Percentiles rank a stretch among this genome's conserved stretches.
phyloP scores from a whole-genome alignment of 2,329 filamentous ascomycete species.

The Cladosporium phlei region DNA sequence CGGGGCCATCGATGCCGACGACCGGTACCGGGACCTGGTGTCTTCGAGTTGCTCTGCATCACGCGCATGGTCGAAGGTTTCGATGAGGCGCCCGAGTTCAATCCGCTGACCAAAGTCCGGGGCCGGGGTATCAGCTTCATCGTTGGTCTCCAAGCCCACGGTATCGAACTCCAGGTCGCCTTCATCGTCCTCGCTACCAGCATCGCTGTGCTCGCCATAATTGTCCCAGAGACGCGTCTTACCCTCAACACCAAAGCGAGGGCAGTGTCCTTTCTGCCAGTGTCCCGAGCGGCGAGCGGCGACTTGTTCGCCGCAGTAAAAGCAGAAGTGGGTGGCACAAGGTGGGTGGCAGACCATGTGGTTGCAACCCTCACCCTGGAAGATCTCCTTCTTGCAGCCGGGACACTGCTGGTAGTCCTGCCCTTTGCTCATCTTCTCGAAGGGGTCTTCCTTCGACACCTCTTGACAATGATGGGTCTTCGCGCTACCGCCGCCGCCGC shows the following conservation, averaged over 20 bases:
- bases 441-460: neutral
- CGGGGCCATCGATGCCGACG: no score
- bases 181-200: neutral
- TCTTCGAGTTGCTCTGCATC: neutral
- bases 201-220: neutral
- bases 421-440: constrained; percentile 9
- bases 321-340: constrained; percentile 21
- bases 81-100: neutral
- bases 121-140: no score
- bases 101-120: no score
- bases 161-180: neutral
- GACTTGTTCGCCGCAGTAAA: constrained; percentile 13
- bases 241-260: constrained; percentile 7
- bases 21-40: neutral
- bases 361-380: constrained; percentile 17
- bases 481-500: neutral
- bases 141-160: neutral
- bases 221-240: neutral
- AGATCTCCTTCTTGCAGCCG: constrained; percentile 13
- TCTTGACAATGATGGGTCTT: neutral
- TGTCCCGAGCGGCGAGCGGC: constrained; percentile 7
- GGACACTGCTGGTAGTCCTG: constrained; percentile 18
- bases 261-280: constrained; percentile 15
- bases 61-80: neutral
- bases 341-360: constrained; percentile 13